A percentile compares a stretch with the other conserved stretches of the same genome.
Conservation (phyloP, 495 filamentous ascomycete species). For the Penicillium turbatum region DNA sequence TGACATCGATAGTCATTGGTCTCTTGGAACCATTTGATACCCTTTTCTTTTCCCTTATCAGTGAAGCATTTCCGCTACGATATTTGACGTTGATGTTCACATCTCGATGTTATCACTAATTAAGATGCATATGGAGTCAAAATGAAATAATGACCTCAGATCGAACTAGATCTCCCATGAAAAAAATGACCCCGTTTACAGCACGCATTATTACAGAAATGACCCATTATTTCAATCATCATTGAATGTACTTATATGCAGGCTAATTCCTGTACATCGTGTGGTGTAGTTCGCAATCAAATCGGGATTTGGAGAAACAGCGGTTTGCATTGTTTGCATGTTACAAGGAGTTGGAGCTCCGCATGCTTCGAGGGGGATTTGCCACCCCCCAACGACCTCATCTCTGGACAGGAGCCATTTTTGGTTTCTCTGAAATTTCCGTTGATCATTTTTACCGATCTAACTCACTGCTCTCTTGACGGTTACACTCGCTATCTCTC, state of each 20-base stretch:
- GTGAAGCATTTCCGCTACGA: not conserved
- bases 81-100: not conserved
- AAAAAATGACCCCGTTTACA: not conserved
- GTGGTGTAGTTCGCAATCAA: not conserved
- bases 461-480: not conserved
- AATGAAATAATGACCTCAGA: not conserved
- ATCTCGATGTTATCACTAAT: not conserved
- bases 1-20: not conserved
- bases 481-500: not conserved
- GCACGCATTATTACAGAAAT: not conserved
- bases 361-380: slow-evolving; percentile 25
- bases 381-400: slow-evolving; percentile 19
- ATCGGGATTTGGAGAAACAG: slow-evolving; percentile 10
- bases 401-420: slow-evolving; percentile 3
- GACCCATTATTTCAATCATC: not conserved
- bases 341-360: slow-evolving; percentile 14
- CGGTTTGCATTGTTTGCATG: slow-evolving; percentile 32
- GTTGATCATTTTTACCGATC: not conserved
- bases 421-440: not conserved
- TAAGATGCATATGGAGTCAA: not conserved
- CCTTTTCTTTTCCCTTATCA: not conserved
- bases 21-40: slow-evolving; percentile 8
- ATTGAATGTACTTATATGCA: not conserved
- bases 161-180: not conserved
- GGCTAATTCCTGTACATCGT: not conserved